Base-by-base conservation (phyloP, 139 green algal species). In the Chlorokybus atmophyticus region DNA sequence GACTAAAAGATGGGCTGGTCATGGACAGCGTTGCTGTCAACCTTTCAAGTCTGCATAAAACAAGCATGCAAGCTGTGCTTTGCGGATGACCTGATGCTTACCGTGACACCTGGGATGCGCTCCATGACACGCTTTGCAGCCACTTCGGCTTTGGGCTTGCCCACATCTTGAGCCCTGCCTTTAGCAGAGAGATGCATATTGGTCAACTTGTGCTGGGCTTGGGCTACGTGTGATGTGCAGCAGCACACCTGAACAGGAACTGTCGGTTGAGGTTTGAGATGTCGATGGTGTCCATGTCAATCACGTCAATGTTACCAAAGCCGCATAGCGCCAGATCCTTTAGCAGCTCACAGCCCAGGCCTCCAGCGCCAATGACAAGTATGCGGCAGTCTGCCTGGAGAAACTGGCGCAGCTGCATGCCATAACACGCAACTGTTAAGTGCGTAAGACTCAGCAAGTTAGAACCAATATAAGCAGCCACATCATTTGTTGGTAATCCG, bases 271-370 rank as follows among this genome's bases (percentile, higher is more conserved):
- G 74, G 60, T 99, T 99, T 25, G 80, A 91, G 1, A 98, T 84
- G 62, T 99, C 92, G 25, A 99, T 98, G 1, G 87, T 99, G 79
- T 99, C 92, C 89, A 98, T 97, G 71, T 99, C 92, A 31, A 99
- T 98, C 0, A 99, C 90, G 60, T 97, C 83, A 5, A 99, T 93
- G 72, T 94, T 81, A 29, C 83, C 81, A 72, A 99, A 95, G 5
- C 90, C 90, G 0, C 72, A 79, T 8, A 99, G 78, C 17, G 90
- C 91, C 25, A 99, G 67, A 59, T 96, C 91, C 71, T 99, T 99
- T 2, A 99, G 74, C 27, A 99, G 82, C 71, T 97, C 91, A 62
- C 92, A 98, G 19, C 92, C 92, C n/a, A 98, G 82, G 2, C 92
- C 92, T 31, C 92, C 92, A 17, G 90, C 90, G 6, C 90, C 90